Base-by-base conservation (phyloP, 2,329 filamentous ascomycete species). In the Hymenoscyphus occultus region DNA sequence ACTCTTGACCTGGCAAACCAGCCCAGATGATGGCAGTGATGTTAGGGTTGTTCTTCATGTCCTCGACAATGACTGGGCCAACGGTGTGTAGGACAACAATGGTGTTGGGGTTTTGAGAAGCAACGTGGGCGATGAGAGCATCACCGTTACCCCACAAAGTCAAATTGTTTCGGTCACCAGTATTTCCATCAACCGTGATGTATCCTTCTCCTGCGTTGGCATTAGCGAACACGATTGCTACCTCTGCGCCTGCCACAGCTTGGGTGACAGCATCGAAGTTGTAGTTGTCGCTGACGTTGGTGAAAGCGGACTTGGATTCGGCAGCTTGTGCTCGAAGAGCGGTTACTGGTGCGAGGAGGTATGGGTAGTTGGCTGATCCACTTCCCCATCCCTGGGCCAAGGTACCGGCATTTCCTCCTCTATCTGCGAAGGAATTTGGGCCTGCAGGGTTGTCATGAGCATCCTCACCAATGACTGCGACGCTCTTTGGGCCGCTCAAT, bases 51-150 rank as follows among this genome's bases (percentile, higher is more conserved):
- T 90, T 79, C 73, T 90, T 88, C 81, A 86, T 93, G 5, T 91
- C 85, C 35, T 88, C 86, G 14, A 97, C 79, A 1, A 96, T 81
- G 9, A 96, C 91, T 0, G 93, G 86, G 0, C 93, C 93, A 2
- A 90, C 85, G 1, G 91, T 92, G 80, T 98, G 94, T 61, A 98
- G 89, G 62, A 97, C 86, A 14, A 98, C 90, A 64, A 98, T 89
- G 16, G 92, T 96, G 82, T 97, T 97, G 79, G 89, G 87, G 81
- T 90, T 93, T 68, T 87, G 77, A 5, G 87, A 83, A 0, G 92
- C 87, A 13, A 97, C 92, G 60, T 90, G 91, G 76, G 89, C 84
- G 77, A 98, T 90, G 60, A 98, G 80, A 0, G 85, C 82, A 62
- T 98, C 92, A 39, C 91, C 93, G 66, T 88, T 84, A 67, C 88